Percentiles rank a stretch among this genome's conserved stretches.
Evolutionary conservation across 768 basidiomycete species (phyloP).

Genomic region (Leccinum truebloodii): DNA sequence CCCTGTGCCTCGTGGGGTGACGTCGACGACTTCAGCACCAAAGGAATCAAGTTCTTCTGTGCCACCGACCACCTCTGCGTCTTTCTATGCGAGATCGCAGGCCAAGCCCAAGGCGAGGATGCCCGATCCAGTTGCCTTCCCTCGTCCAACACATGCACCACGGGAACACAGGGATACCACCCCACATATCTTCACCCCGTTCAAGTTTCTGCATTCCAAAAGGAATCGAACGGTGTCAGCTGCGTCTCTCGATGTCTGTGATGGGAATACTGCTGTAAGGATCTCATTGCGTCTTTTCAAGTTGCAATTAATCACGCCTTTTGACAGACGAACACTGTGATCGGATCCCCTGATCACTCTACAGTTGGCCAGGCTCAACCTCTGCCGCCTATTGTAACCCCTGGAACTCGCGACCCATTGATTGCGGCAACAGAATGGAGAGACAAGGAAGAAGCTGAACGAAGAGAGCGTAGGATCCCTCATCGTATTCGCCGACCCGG

Average conservation of each 20-base stretch:
- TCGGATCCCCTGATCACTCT: slow-evolving; percentile 76
- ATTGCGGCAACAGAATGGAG: slow-evolving; percentile 72
- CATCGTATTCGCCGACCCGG: slow-evolving; percentile 55
- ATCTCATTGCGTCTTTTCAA: background rate
- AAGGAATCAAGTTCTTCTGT: slow-evolving; percentile 18
- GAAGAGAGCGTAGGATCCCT: slow-evolving; percentile 36
- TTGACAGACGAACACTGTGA: slow-evolving; percentile 62
- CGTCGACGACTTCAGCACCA: slow-evolving; percentile 11
- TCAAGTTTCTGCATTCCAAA: slow-evolving; percentile 54
- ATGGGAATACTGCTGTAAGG: slow-evolving; percentile 73
- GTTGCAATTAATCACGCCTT: slow-evolving; percentile 3
- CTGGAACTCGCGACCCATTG: slow-evolving; percentile 63
- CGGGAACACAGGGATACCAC: slow-evolving; percentile 42
- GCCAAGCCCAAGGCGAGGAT: slow-evolving; percentile 18
- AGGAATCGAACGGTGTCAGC: slow-evolving; percentile 69
- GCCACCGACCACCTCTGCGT: slow-evolving; percentile 5
- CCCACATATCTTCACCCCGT: slow-evolving; percentile 58
- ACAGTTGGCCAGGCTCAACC: slow-evolving; percentile 59
- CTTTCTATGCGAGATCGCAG: slow-evolving; percentile 15
- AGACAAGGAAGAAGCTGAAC: slow-evolving; percentile 57
- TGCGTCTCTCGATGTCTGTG: slow-evolving; percentile 74
- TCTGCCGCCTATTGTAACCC: slow-evolving; percentile 43
- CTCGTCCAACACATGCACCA: slow-evolving; percentile 31
- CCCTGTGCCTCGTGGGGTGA: slow-evolving; percentile 16
- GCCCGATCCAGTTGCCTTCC: slow-evolving; percentile 30